Evolutionary conservation across 441 rosid species (phyloP).

Genomic region (Aleurites moluccanus): DNA sequence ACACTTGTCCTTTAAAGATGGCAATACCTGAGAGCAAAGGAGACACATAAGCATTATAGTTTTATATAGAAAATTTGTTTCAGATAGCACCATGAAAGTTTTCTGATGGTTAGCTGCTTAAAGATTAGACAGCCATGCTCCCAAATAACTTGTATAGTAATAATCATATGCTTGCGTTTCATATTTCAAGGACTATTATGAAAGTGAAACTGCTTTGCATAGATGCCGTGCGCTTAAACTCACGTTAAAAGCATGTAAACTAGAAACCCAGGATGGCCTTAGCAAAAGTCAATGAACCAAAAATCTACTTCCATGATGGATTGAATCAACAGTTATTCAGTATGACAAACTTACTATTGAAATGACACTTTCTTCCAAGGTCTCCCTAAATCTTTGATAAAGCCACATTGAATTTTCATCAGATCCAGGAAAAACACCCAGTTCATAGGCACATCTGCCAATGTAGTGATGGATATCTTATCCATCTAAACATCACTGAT

Average conservation of each 20-base stretch:
- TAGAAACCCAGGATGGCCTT: not conserved
- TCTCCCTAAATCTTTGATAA: conserved; percentile 11
- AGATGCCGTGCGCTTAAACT: not conserved
- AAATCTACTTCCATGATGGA: not conserved
- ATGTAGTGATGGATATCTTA: conserved; percentile 12
- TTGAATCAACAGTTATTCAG: not conserved
- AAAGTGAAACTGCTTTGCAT: not conserved
- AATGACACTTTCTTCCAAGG: conserved; percentile 6
- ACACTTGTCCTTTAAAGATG: conserved; percentile 18
- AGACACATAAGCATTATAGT: not conserved
- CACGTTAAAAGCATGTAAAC: not conserved
- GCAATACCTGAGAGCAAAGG: not conserved
- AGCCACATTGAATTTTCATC: not conserved
- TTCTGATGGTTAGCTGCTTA: not conserved
- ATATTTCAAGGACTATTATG: too few relatives aligned
- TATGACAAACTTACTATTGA: not conserved
- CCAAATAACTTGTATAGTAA: too few relatives aligned
- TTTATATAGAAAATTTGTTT: too few relatives aligned
- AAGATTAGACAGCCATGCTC: not conserved
- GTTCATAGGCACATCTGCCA: conserved; percentile 11
- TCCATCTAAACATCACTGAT: conserved; percentile 5
- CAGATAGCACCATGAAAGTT: not conserved
- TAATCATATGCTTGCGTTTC: too few relatives aligned
- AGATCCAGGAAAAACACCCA: not conserved
- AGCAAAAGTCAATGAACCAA: not conserved